These are phyloP conservation scores for Ustilago vetiveriae DNA, from an alignment of 1,284 basidiomycete species.

Conservation along the genomic window DNA sequence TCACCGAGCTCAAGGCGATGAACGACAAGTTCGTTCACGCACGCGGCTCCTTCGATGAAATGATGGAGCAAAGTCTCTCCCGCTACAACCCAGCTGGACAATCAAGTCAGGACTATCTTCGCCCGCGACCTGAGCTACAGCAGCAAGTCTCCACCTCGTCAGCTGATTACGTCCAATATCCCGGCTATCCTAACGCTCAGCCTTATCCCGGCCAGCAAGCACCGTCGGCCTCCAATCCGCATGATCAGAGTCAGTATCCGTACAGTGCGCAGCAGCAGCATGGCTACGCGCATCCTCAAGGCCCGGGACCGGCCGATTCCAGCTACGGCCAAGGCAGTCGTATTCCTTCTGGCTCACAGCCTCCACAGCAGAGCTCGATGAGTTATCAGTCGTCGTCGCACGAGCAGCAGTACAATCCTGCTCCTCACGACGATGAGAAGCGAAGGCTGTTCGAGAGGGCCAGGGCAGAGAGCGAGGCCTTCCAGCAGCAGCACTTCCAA, in stretches of 20 bases:
- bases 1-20: slow-evolving; percentile 80
- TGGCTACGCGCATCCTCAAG: slow-evolving; percentile 15
- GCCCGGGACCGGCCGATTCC: slow-evolving; percentile 4
- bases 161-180: slow-evolving; percentile 37
- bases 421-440: slow-evolving; percentile 62
- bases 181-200: slow-evolving; percentile 20
- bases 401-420: slow-evolving; percentile 25
- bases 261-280: slow-evolving; percentile 18
- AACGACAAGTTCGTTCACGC: slow-evolving; percentile 87
- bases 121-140: slow-evolving; percentile 34
- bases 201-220: slow-evolving; percentile 20
- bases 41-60: slow-evolving; percentile 81
- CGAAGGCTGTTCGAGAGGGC: slow-evolving; percentile 60
- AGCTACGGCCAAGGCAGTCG: slow-evolving; percentile 9
- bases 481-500: slow-evolving; percentile 52
- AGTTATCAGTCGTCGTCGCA: slow-evolving; percentile 11
- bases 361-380: slow-evolving; percentile 13
- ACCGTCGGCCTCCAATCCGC: slow-evolving; percentile 55
- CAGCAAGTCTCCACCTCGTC: slow-evolving; percentile 38
- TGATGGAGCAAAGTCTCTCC: slow-evolving; percentile 89
- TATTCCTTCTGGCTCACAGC: slow-evolving; percentile 8
- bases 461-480: slow-evolving; percentile 60
- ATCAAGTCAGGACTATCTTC: slow-evolving; percentile 40
- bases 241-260: slow-evolving; percentile 62
- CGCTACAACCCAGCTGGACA: slow-evolving; percentile 71